Base-by-base conservation (phyloP, 352 stramenopile species). In the Pythium sukuiense region DNA sequence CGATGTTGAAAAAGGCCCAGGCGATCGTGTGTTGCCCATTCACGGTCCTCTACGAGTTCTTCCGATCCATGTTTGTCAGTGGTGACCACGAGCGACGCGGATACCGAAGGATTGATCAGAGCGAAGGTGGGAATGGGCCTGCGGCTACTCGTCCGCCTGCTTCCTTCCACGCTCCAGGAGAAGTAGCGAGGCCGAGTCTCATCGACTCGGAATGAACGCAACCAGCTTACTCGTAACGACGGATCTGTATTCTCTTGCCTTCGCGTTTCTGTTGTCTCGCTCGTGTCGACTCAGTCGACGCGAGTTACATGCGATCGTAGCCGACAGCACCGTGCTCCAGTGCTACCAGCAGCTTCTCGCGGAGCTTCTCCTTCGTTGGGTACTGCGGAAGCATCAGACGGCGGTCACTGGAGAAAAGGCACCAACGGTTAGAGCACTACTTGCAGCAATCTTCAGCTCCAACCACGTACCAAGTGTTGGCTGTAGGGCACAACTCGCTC, bases 381-480 rank as follows among this genome's bases (percentile, higher is more conserved):
- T 93, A 92, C 16, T 81, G 72, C 4, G 83, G 85, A 0, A 93
- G 71, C 35, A 93, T 88, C 56, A 93, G 67, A 6, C 83, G 83
- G 13, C 81, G 80, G 30, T 93, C 85, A 29, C 85, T 93, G 53
- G 60, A 52, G 18, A 3, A 45, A 55, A 29, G 20, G 27, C n/a
- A 0, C 30, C 27, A 7, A 29, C 26, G 12, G 13, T 49, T 26
- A 49, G 41, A 49, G 13, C 41, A 13, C 35, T 16, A 41, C 14
- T 11, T 14, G 35, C 14, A 41, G 35, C 7, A 14, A 41, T 14
- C 9, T 16, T 14, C 35, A 50, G n/a, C 2, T 3, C 2, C 1
- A 13, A 50, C 43, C 16, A 14, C 73, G 64, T 77, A 93, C 85
- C 83, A 93, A 11, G 81, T 93, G 49, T 91, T 89, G 6, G 83